These are phyloP conservation scores for Blepharisma japonicum DNA, from an alignment of 73 alveolate species.

Conservation along the genomic window DNA sequence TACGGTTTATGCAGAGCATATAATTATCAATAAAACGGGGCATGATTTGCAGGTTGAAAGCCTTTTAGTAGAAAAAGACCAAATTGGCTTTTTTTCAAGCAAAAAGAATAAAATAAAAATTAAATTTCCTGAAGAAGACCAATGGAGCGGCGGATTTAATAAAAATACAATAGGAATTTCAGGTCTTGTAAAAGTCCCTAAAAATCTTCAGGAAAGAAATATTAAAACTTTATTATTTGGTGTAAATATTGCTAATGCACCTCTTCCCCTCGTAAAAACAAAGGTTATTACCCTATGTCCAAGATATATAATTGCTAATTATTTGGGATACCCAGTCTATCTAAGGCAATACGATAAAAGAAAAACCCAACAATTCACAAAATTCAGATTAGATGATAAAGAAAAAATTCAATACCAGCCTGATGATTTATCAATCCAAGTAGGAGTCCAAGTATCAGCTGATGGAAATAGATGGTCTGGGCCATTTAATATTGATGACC, in stretches of 20 bases:
- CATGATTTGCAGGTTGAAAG: not conserved
- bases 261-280: conserved; percentile 39
- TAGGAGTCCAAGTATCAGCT: conserved; percentile 25
- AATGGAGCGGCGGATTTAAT: not conserved
- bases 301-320: conserved; percentile 44
- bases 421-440: not conserved
- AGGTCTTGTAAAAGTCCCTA: not conserved
- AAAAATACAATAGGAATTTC: not conserved
- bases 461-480: conserved; percentile 31
- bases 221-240: conserved; percentile 27
- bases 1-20: not conserved
- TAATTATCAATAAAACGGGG: conserved; percentile 8
- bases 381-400: not conserved
- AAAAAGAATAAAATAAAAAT: not conserved
- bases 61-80: not conserved
- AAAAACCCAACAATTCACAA: not conserved
- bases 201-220: not conserved
- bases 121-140: not conserved
- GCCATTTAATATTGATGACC: conserved; percentile 15
- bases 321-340: conserved; percentile 30
- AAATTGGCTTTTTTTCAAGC: not conserved
- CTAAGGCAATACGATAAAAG: conserved; percentile 36
- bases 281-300: conserved; percentile 56
- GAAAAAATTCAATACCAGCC: not conserved
- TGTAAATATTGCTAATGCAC: conserved; percentile 34